Conservation (phyloP, 306 rosid species). For the Quercus bicolor region DNA sequence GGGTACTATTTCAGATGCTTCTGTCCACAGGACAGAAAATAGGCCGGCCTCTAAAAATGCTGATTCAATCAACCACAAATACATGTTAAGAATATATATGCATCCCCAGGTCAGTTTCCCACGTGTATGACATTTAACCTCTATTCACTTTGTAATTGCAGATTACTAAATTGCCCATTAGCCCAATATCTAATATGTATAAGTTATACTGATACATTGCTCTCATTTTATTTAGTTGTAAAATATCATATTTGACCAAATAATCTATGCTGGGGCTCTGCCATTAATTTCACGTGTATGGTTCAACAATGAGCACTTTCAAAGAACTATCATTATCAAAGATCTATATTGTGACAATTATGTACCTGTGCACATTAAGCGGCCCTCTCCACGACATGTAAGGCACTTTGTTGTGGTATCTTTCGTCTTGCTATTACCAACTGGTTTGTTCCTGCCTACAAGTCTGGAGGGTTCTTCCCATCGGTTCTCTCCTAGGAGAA, state of each 20-base stretch:
- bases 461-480: conserved; percentile 97
- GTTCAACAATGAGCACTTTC: background rate
- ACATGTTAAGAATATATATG: no score
- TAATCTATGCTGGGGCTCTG: background rate
- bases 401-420: conserved; percentile 48
- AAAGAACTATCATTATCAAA: background rate
- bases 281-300: background rate
- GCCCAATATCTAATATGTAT: background rate
- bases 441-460: conserved; percentile 21
- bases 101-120: no score
- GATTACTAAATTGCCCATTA: background rate
- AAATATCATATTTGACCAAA: background rate
- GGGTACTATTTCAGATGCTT: background rate
- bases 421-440: conserved; percentile 33
- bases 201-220: background rate
- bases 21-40: background rate
- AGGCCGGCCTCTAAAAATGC: no score
- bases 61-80: no score
- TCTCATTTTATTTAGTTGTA: background rate
- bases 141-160: no score
- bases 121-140: no score
- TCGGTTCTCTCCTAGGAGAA: conserved; percentile 88
- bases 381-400: conserved; percentile 86
- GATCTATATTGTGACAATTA: background rate
- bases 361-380: conserved; percentile 80